Evolutionary conservation across 176 grass and related monocot genomes (phyloP).

Genomic region (Juncus inflexus): DNA sequence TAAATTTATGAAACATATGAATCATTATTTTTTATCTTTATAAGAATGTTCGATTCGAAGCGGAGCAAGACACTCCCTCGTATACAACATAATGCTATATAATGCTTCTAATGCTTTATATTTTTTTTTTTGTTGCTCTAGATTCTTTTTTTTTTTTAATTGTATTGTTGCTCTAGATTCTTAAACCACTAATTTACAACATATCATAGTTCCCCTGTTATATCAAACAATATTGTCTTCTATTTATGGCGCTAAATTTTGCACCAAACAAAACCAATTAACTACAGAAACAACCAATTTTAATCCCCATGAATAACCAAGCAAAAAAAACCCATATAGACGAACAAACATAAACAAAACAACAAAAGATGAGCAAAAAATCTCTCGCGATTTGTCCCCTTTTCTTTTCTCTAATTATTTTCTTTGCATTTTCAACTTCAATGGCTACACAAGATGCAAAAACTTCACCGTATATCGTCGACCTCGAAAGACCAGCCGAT

Average conservation of each 20-base stretch:
- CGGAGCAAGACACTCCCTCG: too few species aligned
- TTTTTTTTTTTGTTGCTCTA: too few species aligned
- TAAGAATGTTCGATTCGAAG: too few species aligned
- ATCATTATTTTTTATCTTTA: too few species aligned
- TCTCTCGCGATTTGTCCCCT: conserved; percentile 2
- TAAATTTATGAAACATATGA: too few species aligned
- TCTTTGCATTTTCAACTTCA: not conserved
- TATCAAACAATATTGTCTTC: too few species aligned
- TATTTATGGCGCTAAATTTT: not conserved
- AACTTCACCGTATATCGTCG: conserved; percentile 11
- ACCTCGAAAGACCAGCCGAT: not conserved
- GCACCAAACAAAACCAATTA: conserved; percentile 11
- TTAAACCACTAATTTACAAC: too few species aligned
- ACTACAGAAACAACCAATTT: not conserved
- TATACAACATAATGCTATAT: too few species aligned
- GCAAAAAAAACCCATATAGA: not conserved
- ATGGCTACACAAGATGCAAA: conserved; percentile 13
- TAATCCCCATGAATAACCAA: not conserved
- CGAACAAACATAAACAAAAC: not conserved
- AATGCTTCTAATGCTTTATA: too few species aligned
- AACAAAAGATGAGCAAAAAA: conserved; percentile 13
- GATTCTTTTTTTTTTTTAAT: too few species aligned
- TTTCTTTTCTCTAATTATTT: not conserved
- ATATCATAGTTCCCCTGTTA: too few species aligned
- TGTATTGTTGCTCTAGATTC: too few species aligned